Percentiles rank a stretch among this genome's conserved stretches.
phyloP scores from a whole-genome alignment of 192 early-diverging fungal genomes.

The Thamnidium elegans region DNA sequence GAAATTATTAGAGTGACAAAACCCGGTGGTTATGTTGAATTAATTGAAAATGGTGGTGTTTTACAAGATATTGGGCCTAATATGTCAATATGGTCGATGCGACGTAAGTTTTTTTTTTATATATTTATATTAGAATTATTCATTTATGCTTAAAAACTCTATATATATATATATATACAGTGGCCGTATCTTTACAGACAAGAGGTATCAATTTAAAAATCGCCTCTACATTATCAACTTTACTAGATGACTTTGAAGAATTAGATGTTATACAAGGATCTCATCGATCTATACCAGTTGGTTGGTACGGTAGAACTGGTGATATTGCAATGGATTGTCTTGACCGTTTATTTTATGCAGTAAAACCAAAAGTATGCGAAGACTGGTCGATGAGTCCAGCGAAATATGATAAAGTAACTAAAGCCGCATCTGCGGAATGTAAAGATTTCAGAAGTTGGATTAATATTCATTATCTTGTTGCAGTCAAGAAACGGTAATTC shows the following conservation, averaged over 20 bases:
- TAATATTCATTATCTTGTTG: slow-evolving; percentile 26
- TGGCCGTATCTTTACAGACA: slow-evolving; percentile 36
- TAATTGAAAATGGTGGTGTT: slow-evolving; percentile 14
- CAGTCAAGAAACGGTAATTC: slow-evolving; percentile 3
- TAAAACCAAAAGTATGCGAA: slow-evolving; percentile 31
- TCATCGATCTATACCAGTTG: slow-evolving; percentile 30
- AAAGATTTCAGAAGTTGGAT: slow-evolving; percentile 34
- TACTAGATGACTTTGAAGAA: not conserved
- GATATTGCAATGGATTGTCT: slow-evolving; percentile 24
- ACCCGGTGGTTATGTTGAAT: slow-evolving; percentile 35
- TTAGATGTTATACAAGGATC: not conserved
- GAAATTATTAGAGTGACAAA: slow-evolving; percentile 36
- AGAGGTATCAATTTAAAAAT: slow-evolving; percentile 20
- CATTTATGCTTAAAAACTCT: not conserved
- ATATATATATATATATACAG: slow-evolving; percentile 1
- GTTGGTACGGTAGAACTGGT: slow-evolving; percentile 31
- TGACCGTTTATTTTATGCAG: slow-evolving; percentile 24
- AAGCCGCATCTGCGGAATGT: slow-evolving; percentile 17
- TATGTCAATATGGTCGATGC: slow-evolving; percentile 35
- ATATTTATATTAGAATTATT: not conserved
- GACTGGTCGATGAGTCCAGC: slow-evolving; percentile 33
- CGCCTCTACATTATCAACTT: slow-evolving; percentile 4
- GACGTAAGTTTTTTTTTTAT: slow-evolving; percentile 15
- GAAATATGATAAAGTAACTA: slow-evolving; percentile 26
- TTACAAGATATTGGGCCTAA: slow-evolving; percentile 33